A percentile compares a stretch with the other conserved stretches of the same genome.
phyloP scores from a whole-genome alignment of 2,329 filamentous ascomycete genomes.

The Aureobasidium lini region DNA sequence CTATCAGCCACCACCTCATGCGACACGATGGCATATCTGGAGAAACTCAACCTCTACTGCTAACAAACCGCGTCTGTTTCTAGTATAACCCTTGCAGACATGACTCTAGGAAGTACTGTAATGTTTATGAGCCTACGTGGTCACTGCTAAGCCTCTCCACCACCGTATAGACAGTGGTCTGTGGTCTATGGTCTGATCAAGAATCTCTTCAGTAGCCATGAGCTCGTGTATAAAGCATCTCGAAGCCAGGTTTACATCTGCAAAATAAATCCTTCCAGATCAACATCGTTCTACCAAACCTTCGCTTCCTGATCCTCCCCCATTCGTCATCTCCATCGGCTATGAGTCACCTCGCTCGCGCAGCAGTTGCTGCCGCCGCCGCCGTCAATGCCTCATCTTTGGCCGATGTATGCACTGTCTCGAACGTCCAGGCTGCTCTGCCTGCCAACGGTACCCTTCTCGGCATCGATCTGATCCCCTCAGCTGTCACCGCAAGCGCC shows the following conservation, averaged over 20 bases:
- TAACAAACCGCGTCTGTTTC: not conserved
- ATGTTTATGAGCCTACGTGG: not conserved
- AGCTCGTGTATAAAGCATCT: not conserved
- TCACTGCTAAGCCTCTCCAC: not conserved
- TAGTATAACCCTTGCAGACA: not conserved
- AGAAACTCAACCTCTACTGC: not conserved
- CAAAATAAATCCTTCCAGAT: not conserved
- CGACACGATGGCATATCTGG: not conserved
- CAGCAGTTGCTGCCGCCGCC: not conserved
- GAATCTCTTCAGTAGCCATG: not conserved
- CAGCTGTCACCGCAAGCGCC: slow-evolving; percentile 31
- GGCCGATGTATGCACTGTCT: slow-evolving; percentile 16
- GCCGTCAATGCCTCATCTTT: slow-evolving; percentile 12
- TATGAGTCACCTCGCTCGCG: slow-evolving; percentile 1
- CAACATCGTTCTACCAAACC: not conserved
- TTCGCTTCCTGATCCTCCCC: not conserved
- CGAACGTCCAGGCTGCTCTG: slow-evolving; percentile 15
- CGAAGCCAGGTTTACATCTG: not conserved
- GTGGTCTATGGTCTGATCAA: not conserved
- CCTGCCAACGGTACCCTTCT: slow-evolving; percentile 16
- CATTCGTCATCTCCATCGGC: not conserved
- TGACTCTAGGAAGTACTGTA: not conserved
- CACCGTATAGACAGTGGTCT: not conserved
- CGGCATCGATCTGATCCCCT: slow-evolving; percentile 32
- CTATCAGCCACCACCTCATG: not conserved